Base-by-base conservation (phyloP, 2,329 filamentous ascomycete species). In the Sarocladium brachiariae region DNA sequence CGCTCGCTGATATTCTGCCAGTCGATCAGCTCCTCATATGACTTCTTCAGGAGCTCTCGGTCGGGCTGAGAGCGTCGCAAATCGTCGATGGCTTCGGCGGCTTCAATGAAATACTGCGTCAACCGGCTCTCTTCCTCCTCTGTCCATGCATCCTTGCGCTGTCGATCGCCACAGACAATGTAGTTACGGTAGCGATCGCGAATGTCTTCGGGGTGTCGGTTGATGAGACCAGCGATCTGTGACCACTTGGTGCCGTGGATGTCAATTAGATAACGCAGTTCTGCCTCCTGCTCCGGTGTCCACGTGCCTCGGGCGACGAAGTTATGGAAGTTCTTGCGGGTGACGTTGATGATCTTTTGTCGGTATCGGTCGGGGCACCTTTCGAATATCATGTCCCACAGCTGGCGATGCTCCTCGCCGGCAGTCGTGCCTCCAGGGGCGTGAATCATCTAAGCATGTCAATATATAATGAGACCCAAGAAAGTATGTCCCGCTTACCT, bases 171-270 rank as follows among this genome's bases (percentile, higher is more conserved):
- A 50, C 79, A 83, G 41, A 83, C 68, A 19, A 86, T 67, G 58
- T 85, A 82, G 58, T 88, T 86, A 34, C 82, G 75, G 71, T 83
- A 87, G 3, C 86, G 80, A 61, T 89, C 85, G 48, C 84, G 77
- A 49, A 83, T 74, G 60, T 89, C 84, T 53, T 81, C 77, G 0
- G 78, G 72, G 34, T 81, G 76, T 5, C 87, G 81, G 54, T 82
- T 82, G 55, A 87, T 75, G 19, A 78, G 56, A n/a, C 72, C 69
- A 0, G 75, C 80, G 55, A 90, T 85, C 24, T 72, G 56, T 10
- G 74, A 73, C 82, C 85, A 90, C 52, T 80, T 77, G 14, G 70
- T 73, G 6, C 64, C 65, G 50, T 70, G 62, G 2, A 61, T 54
- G 10, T 60, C 55, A 13, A 69, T 69, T 13, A 70, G 62, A 19